A percentile compares a stretch with the other conserved stretches of the same genome.
These are phyloP conservation scores for Vitis labrusca DNA, from an alignment of 164 flowering plant species.

Conservation along the genomic window DNA sequence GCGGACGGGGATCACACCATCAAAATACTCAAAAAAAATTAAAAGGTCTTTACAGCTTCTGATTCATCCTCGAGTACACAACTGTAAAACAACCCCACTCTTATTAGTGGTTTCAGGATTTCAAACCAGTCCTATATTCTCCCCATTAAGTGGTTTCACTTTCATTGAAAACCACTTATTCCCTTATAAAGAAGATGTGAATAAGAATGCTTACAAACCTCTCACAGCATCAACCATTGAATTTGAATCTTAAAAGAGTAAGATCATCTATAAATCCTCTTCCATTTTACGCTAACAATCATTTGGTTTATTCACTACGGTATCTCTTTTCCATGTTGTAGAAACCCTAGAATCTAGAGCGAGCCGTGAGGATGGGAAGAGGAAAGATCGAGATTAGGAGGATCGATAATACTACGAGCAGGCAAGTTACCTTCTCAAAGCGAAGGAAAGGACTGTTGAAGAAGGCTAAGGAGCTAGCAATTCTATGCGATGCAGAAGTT, in stretches of 20 bases:
- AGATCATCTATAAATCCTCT: not conserved
- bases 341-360: conserved; percentile 7
- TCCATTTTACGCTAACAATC: not conserved
- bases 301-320: not conserved
- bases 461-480: conserved; percentile 75
- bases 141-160: not conserved
- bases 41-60: not conserved
- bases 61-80: not conserved
- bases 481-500: conserved; percentile 83
- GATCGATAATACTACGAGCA: conserved; percentile 71
- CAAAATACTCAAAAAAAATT: not conserved
- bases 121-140: not conserved
- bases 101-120: not conserved
- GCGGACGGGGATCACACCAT: conserved; percentile 12
- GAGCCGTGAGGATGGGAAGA: conserved; percentile 52
- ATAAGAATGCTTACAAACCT: conserved; percentile 1
- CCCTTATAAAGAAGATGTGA: not conserved
- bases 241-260: not conserved
- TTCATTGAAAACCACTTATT: conserved; percentile 4
- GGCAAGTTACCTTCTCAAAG: conserved; percentile 87
- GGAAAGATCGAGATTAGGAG: conserved; percentile 75
- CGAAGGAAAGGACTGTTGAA: conserved; percentile 70
- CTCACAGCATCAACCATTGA: not conserved
- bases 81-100: not conserved
- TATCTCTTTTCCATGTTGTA: not conserved